Percentiles rank a stretch among this genome's conserved stretches.
Conservation (phyloP, 495 filamentous ascomycete species). For the Talaromyces stipitatus region DNA sequence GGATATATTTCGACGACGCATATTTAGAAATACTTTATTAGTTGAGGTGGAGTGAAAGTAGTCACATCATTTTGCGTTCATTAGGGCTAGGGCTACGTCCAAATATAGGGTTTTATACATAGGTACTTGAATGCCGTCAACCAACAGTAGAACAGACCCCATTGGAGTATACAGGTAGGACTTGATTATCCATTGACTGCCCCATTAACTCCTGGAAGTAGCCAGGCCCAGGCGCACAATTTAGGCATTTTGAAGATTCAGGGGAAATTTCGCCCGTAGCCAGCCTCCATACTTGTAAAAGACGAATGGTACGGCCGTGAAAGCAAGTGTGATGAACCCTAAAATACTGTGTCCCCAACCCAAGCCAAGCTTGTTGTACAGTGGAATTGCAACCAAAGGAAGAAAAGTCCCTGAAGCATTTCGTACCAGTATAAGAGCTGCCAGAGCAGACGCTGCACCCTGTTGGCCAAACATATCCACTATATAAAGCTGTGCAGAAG, state of each 20-base stretch:
- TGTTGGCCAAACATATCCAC: slow-evolving; percentile 57
- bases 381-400: slow-evolving; percentile 41
- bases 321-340: slow-evolving; percentile 41
- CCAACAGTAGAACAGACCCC: too few relatives aligned
- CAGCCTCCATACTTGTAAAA: slow-evolving; percentile 3
- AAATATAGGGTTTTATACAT: too few relatives aligned
- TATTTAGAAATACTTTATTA: too few relatives aligned
- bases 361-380: slow-evolving; percentile 43
- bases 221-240: too few relatives aligned
- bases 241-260: not conserved
- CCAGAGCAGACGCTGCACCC: slow-evolving; percentile 35
- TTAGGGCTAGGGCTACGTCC: too few relatives aligned
- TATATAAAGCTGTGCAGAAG: slow-evolving; percentile 43
- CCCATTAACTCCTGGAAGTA: too few relatives aligned
- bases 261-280: slow-evolving; percentile 4
- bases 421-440: not conserved
- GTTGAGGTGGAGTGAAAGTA: too few relatives aligned
- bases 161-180: too few relatives aligned
- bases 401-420: slow-evolving; percentile 19
- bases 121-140: too few relatives aligned
- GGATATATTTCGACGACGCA: not conserved
- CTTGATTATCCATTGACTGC: too few relatives aligned
- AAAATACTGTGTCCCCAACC: slow-evolving; percentile 51
- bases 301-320: slow-evolving; percentile 37
- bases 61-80: too few relatives aligned